Conservation (phyloP, 2,329 filamentous ascomycete species). For the Didymella arachidicola region DNA sequence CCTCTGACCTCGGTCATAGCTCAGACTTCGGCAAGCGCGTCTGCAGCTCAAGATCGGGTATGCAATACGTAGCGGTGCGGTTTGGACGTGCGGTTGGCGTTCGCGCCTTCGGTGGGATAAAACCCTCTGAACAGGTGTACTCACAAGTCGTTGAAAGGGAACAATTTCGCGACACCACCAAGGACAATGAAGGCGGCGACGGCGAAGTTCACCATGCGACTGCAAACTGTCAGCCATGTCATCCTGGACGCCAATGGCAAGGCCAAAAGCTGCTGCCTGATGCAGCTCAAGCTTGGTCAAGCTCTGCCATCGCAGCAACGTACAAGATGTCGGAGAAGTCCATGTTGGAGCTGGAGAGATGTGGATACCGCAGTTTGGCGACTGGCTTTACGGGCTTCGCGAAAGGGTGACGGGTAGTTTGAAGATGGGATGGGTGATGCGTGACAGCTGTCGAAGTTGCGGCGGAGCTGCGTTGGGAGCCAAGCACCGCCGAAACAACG, state of each 20-base stretch:
- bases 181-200: constrained; percentile 87
- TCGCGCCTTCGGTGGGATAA: constrained; percentile 11
- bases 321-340: constrained; percentile 94
- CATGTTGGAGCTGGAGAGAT: constrained; percentile 62
- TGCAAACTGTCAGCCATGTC: constrained; percentile 52
- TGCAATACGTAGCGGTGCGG: neutral
- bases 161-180: constrained; percentile 80
- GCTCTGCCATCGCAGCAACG: constrained; percentile 51
- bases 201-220: constrained; percentile 92
- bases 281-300: constrained; percentile 21
- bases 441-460: constrained; percentile 14
- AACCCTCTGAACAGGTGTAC: constrained; percentile 28
- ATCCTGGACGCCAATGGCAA: constrained; percentile 15
- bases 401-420: constrained; percentile 5
- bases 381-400: constrained; percentile 5
- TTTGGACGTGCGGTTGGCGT: neutral
- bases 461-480: constrained; percentile 15
- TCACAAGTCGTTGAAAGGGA: constrained; percentile 56
- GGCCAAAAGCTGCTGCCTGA: constrained; percentile 27
- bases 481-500: constrained; percentile 19
- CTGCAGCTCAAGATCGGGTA: neutral
- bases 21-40: neutral
- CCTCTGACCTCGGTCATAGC: neutral
- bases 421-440: constrained; percentile 14
- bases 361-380: constrained; percentile 47